These are phyloP conservation scores for Cyberlindnera suaveolens DNA, from an alignment of 805 yeast species.

Conservation along the genomic window DNA sequence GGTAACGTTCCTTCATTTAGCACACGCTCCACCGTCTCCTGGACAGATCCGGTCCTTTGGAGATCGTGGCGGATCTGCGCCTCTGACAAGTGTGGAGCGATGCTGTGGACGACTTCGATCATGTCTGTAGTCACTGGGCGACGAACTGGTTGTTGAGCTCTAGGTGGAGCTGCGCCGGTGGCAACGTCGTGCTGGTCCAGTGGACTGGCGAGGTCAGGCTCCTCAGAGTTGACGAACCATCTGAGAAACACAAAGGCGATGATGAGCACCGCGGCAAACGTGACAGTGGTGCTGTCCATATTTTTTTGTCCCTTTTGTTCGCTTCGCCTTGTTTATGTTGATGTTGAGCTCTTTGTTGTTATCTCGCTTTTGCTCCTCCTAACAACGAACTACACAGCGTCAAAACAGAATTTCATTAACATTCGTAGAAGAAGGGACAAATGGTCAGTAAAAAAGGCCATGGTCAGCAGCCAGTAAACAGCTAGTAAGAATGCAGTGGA, in stretches of 20 bases:
- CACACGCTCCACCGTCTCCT: constrained; percentile 68
- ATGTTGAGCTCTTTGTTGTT: too few species aligned
- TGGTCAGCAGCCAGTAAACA: too few species aligned
- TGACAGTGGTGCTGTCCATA: constrained; percentile 51
- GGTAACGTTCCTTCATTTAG: constrained; percentile 59
- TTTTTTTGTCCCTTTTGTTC: background rate
- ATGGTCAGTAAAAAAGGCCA: too few species aligned
- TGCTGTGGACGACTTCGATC: constrained; percentile 79
- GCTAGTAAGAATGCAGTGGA: too few species aligned
- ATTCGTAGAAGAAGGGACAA: too few species aligned
- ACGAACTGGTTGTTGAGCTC: constrained; percentile 19
- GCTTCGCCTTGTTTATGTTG: too few species aligned
- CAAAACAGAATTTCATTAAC: too few species aligned
- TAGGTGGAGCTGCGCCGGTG: constrained; percentile 2
- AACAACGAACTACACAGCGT: too few species aligned
- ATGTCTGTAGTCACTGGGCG: constrained; percentile 59
- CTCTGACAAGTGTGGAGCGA: constrained; percentile 67
- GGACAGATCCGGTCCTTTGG: constrained; percentile 73
- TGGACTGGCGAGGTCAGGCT: constrained; percentile 5
- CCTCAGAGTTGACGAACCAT: constrained; percentile 61
- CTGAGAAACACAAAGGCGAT: constrained; percentile 54
- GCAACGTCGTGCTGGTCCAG: constrained; percentile 1
- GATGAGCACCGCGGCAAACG: constrained; percentile 42
- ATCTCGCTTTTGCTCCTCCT: too few species aligned
- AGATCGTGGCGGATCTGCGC: constrained; percentile 73